Evolutionary conservation across 371 early-diverging fungal genomes (phyloP).

Genomic region (Mucor mucedo): DNA sequence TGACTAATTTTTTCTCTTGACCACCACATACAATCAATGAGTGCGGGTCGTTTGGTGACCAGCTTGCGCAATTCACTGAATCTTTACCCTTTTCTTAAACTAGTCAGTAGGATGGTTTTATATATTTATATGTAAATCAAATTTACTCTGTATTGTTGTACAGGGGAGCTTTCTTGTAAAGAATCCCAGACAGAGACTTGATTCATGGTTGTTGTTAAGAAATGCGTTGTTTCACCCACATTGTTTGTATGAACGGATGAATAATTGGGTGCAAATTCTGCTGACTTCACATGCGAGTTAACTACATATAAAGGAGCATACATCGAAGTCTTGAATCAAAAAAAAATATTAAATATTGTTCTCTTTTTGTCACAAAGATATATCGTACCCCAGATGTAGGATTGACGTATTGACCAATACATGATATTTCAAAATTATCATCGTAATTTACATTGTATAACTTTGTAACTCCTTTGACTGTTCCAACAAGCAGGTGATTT

Average conservation of each 20-base stretch:
- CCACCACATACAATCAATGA: slow-evolving; percentile 39
- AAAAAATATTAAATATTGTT: no score
- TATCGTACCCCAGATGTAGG: neutral
- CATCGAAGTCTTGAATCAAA: neutral
- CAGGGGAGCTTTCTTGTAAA: slow-evolving; percentile 23
- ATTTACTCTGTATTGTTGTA: neutral
- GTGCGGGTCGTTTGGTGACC: slow-evolving; percentile 45
- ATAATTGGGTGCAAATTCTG: slow-evolving; percentile 26
- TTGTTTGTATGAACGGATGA: neutral
- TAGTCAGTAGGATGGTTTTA: neutral
- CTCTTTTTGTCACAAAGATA: neutral
- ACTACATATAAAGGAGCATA: slow-evolving; percentile 14
- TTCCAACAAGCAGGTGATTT: slow-evolving; percentile 35
- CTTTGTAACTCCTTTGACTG: slow-evolving; percentile 17
- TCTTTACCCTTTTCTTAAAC: neutral
- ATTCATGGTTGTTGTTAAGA: slow-evolving; percentile 23
- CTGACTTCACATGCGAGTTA: slow-evolving; percentile 34
- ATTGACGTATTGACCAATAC: slow-evolving; percentile 18
- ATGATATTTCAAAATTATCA: slow-evolving; percentile 2
- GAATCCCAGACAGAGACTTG: slow-evolving; percentile 38
- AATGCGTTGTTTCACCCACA: neutral
- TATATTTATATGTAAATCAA: neutral
- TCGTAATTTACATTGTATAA: slow-evolving; percentile 26
- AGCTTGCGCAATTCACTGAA: slow-evolving; percentile 32
- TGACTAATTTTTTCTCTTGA: slow-evolving; percentile 18